phyloP scores from a whole-genome alignment of 352 stramenopile species.

The Phytophthora constricta region DNA sequence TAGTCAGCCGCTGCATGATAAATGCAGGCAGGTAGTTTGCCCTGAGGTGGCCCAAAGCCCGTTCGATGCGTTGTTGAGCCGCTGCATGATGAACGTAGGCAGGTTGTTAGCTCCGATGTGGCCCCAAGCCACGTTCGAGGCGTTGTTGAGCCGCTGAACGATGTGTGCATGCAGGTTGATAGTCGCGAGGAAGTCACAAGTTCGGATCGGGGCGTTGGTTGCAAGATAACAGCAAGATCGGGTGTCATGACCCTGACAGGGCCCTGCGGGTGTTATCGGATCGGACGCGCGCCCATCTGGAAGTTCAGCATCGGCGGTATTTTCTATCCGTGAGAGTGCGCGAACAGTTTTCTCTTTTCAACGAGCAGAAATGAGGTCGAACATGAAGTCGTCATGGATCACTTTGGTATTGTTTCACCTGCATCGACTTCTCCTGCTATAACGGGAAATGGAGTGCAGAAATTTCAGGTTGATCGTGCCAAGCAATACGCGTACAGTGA shows the following conservation, averaged over 20 bases:
- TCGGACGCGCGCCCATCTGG: neutral
- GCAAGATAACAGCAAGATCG: no score
- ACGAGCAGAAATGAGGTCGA: no score
- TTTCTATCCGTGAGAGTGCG: no score
- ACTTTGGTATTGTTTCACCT: no score
- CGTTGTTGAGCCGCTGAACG: neutral
- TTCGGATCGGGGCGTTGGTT: no score
- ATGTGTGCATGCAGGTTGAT: neutral
- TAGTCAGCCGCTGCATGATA: neutral
- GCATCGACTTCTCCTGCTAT: no score
- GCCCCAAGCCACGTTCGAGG: neutral
- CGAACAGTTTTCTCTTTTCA: no score
- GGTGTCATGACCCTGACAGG: no score
- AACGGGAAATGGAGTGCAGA: neutral
- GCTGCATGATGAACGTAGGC: neutral
- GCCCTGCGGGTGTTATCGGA: no score
- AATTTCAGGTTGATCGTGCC: conserved; percentile 1
- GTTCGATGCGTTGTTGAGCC: neutral
- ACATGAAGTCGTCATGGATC: no score
- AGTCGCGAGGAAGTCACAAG: neutral
- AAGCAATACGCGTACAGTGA: conserved; percentile 15
- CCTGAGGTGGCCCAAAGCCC: neutral
- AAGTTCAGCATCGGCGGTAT: neutral
- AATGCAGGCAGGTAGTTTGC: conserved; percentile 1
- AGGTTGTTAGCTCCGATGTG: neutral